Evolutionary conservation across 495 filamentous ascomycete species (phyloP), one percentile per base, ranked within the genome.

Genomic region (Neurospora sp.): DNA sequence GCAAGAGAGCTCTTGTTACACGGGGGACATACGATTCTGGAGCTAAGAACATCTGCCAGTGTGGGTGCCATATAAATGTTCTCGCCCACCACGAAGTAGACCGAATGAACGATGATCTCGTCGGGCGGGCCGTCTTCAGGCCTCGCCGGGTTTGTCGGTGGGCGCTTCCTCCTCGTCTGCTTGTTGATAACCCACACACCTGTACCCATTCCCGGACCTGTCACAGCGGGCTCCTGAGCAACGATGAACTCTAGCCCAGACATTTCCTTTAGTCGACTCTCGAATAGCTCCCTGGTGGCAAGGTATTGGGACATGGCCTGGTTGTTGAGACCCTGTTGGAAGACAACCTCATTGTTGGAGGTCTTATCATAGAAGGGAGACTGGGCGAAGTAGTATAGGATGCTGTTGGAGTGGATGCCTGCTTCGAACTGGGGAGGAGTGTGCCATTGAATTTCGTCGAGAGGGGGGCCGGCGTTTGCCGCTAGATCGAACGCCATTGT

Each of bases 131-230:
- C 83, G 74, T 79, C 85, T 7, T 65, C 53, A 65, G 53, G 53
- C 7, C 27, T 65, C 3, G 27, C 53, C 12, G 53, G 53, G 53
- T 65, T 65, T 7, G 53, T 9, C 10, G 53, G 53, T 35, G 53
- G 53, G 72, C 84, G 88, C 88, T 88, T 87, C 68, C 88, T 86
- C 68, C 94, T 86, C 27, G 87, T 89, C 81, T 98, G 96, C 84
- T 97, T 97, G 76, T 93, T 90, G 72, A 99, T 93, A 2, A 97
- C 92, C 93, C 93, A 99, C 27, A 97, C 87, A 27, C 93, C 93
- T 3, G 86, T 89, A 5, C 88, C 90, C 42, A 87, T 88, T 16
- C 85, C 84, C 0, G 89, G 87, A 1, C 87, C 86, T 40, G 87
- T 89, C 42, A 91, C 89, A 45, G 89, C 89, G 5, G 91, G 91